phyloP scores from a whole-genome alignment of 2,329 filamentous ascomycete species.

The Penicillium thymicola region DNA sequence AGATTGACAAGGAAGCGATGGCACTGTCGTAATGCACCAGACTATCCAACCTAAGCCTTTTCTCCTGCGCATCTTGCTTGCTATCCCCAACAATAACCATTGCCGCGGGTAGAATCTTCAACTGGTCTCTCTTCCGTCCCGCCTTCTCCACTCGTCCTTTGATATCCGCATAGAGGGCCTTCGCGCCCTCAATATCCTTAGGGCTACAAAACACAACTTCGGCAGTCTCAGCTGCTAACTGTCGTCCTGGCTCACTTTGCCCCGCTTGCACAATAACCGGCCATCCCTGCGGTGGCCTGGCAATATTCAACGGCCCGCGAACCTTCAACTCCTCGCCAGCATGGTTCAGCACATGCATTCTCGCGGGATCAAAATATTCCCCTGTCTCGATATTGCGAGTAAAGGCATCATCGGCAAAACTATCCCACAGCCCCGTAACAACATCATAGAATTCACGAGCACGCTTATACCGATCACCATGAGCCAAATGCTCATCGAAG shows the following conservation, averaged over 20 bases:
- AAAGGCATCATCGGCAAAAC: constrained; percentile 56
- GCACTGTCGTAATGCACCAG: constrained; percentile 55
- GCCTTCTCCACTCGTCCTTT: constrained; percentile 48
- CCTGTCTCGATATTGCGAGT: constrained; percentile 49
- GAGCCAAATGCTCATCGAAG: constrained; percentile 50
- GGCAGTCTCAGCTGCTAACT: constrained; percentile 53
- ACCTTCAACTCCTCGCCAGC: constrained; percentile 49
- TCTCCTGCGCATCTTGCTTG: constrained; percentile 48
- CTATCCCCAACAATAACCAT: constrained; percentile 51
- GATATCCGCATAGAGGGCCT: constrained; percentile 52
- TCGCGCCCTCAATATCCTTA: constrained; percentile 45
- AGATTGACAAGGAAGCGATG: constrained; percentile 52
- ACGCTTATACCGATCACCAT: constrained; percentile 50
- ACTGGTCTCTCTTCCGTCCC: constrained; percentile 45
- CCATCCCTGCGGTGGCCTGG: constrained; percentile 53
- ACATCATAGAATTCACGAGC: constrained; percentile 54
- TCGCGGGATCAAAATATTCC: constrained; percentile 51
- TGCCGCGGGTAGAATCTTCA: constrained; percentile 54
- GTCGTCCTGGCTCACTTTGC: constrained; percentile 51
- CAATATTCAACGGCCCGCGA: constrained; percentile 52
- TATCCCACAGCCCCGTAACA: constrained; percentile 54
- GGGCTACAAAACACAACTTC: constrained; percentile 54
- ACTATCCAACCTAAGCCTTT: constrained; percentile 50
- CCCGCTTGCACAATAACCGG: constrained; percentile 56
- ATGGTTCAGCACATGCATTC: constrained; percentile 53